Evolutionary conservation across 2,329 filamentous ascomycete genomes (phyloP), one percentile per base, ranked within the genome.

Genomic region (Trichoderma brevicompactum): DNA sequence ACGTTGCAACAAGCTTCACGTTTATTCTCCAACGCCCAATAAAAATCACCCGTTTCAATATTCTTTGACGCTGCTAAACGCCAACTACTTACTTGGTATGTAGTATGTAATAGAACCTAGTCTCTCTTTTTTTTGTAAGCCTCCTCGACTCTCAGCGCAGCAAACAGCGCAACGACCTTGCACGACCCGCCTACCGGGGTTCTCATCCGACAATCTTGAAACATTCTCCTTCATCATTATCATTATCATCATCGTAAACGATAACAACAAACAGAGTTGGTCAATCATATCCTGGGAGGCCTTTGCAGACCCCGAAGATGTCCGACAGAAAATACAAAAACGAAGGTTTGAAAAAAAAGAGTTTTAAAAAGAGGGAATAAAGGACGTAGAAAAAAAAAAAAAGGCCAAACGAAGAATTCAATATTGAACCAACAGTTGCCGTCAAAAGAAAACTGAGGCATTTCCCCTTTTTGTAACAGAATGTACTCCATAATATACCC

Each of bases 231-330:
- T 41, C 23, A 61, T 52, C 58, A 61, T 62, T 43, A 36, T 54
- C 59, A 53, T 63, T 15, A 66, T 58, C 54, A 67, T 63, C 53
- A 65, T 55, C 6, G 15, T 48, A 56, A 64, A 58, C 48, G 38
- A 61, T 46, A 66, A 62, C 52, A 61, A 63, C 58, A 50, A 48
- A 52, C 38, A 46, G 49, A 46, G 43, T 32, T 40, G 10, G 48
- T 32, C 54, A 55, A 56, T 13, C 17, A 38, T 59, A 34, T 55
- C 38, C 56, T 54, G 17, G 23, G 17, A n/a, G 43, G 17, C 15
- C 13, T 40, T 10, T 38, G 28, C 32, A 34, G 32, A 12, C 32
- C 48, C 34, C 7, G 9, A 40, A 38, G 7, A 17, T n/a, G 32
- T 40, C 9, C 5, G 17, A 38, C 12, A 40, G 7, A 55, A 28